Base-by-base conservation (phyloP, 176 grass and related monocot species). In the Aechmea fasciata region DNA sequence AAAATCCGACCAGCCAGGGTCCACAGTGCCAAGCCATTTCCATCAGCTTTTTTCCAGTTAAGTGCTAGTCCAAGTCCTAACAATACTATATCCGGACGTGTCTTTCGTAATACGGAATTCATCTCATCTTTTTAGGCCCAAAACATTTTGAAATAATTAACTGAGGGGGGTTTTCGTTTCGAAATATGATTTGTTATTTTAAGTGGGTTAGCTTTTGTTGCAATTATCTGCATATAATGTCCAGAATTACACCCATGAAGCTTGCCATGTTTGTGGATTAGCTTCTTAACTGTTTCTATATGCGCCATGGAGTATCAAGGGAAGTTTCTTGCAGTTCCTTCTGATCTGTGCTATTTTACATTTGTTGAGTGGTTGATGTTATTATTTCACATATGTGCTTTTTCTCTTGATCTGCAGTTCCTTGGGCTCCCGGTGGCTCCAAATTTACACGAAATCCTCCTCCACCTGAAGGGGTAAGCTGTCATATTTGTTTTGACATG, bases 361-460 rank as follows among this genome's bases (percentile, higher is more conserved):
- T 61, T 19, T 61, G 20, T 61, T 22, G 17, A 20, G n/a, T 61
- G n/a, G 55, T 15, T 61, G 20, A n/a, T 61, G 17, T 19, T 10
- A 10, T 61, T 61, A 20, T 61, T 61, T 61, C 33, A 41, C 67
- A 14, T 77, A 57, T 67, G 0, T 10, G 59, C 79, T n/a, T 71
- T 78, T 24, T 7, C 69, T 23, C 57, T 69, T 18, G 3, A 65
- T 81, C 59, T 82, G 66, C 84, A 99, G 90, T 93, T 61, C 94
- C 90, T 48, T 99, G 90, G 94, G 94, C 94, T 78, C 94, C 90
- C 54, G 90, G 94, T 20, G 94, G 94, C 53, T 55, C 23, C 67
- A 93, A 93, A 82, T 99, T 99, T 80, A 85, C 82, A 13, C 86
- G 94, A 72, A 99, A 99, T 69, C 89, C 90, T 71, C 87, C 94